Evolutionary conservation across 2,329 filamentous ascomycete species (phyloP), one percentile per base, ranked within the genome.

Genomic region (Penicillium sclerotigenum): DNA sequence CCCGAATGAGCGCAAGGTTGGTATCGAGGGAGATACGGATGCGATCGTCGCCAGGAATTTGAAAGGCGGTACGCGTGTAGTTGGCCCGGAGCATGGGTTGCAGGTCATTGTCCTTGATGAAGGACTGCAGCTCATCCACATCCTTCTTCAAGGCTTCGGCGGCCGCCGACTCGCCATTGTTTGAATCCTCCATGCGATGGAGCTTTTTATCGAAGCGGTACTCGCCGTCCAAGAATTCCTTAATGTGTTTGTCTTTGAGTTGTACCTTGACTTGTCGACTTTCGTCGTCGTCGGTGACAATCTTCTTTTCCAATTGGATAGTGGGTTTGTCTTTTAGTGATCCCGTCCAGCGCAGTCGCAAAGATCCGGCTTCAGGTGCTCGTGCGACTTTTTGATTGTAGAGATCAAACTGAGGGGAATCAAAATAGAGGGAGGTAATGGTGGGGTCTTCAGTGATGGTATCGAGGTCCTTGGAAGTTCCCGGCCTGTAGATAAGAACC

Each of bases 341-440:
- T 3, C 93, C 93, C 65, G 92, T 95, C 94, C 94, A 99, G 38
- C 94, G 83, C 58, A 97, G 80, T 9, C 94, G 86, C 47, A 99
- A 75, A 24, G 93, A 97, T 3, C 89, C 86, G 7, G 91, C 90
- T 67, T 91, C 86, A 1, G 85, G 80, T 58, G 87, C 81, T 60
- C 87, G 84, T 58, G 89, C 87, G 22, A 97, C 86, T 77, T 97
- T 97, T 66, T 88, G 84, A 14, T 84, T 85, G 75, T 97, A 99
- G 10, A 97, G 81, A 14, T 88, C 83, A 73, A 99, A 97, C 62
- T 87, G 86, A 38, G 85, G 81, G 71, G 87, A 96, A 74, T 99
- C 94, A 68, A 97, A 96, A 77, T 99, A 99, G 37, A 99, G 85
- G 26, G 93, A 97, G 16, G 92, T 97, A 63, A 97, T 89, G 48